These are phyloP conservation scores for Xerocomus nothofagi DNA, from an alignment of 1,284 basidiomycete species.

Conservation along the genomic window DNA sequence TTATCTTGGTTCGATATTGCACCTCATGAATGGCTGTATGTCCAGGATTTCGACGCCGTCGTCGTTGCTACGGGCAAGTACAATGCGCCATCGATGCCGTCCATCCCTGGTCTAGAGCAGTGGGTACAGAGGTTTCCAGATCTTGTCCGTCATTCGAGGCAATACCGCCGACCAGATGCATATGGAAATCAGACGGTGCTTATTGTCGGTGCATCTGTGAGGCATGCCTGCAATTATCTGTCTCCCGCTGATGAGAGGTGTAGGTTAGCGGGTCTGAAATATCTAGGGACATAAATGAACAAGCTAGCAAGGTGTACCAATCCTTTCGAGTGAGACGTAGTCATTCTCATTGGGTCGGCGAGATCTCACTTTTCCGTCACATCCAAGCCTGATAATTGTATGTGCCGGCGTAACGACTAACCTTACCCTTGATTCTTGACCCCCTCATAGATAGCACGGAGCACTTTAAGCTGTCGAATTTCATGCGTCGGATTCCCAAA, in stretches of 20 bases:
- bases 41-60: conserved; percentile 23
- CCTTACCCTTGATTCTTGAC: neutral
- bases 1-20: neutral
- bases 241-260: neutral
- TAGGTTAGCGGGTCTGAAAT: conserved; percentile 16
- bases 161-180: conserved; percentile 44
- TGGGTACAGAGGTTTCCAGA: conserved; percentile 42
- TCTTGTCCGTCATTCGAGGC: conserved; percentile 43
- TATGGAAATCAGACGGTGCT: conserved; percentile 44
- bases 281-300: conserved; percentile 17
- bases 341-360: neutral
- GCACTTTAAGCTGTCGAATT: neutral
- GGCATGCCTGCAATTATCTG: neutral
- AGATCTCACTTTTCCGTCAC: neutral
- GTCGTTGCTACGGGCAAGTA: conserved; percentile 14
- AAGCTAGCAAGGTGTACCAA: conserved; percentile 10
- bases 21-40: neutral
- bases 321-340: conserved; percentile 15
- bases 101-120: conserved; percentile 13
- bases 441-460: neutral
- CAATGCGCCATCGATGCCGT: conserved; percentile 17
- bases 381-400: conserved; percentile 9
- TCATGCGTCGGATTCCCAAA: conserved; percentile 4
- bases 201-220: conserved; percentile 42
- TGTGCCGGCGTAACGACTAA: neutral